Evolutionary conservation across 2,329 filamentous ascomycete genomes (phyloP).

Genomic region (Aaosphaeria arxii): DNA sequence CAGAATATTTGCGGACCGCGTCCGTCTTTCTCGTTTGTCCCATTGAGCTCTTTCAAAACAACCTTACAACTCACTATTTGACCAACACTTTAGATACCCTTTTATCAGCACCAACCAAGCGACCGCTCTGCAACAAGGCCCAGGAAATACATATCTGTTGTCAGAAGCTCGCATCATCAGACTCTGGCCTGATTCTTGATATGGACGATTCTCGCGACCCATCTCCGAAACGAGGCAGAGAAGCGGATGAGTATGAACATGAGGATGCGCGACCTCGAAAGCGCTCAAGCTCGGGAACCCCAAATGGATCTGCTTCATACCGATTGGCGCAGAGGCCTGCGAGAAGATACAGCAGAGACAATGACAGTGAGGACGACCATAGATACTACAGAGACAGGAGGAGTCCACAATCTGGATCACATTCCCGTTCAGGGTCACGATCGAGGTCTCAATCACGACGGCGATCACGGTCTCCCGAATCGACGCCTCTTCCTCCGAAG

Average conservation of each 20-base stretch:
- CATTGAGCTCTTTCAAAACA: too few relatives aligned
- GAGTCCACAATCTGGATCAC: constrained; percentile 9
- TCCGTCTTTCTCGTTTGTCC: not conserved
- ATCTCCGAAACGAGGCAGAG: constrained; percentile 29
- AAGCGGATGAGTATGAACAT: constrained; percentile 24
- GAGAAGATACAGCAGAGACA: constrained; percentile 27
- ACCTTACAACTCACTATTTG: too few relatives aligned
- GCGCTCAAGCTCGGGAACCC: constrained; percentile 29
- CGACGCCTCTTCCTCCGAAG: constrained; percentile 45
- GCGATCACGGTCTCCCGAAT: constrained; percentile 11
- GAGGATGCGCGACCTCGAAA: constrained; percentile 24
- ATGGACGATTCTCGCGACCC: constrained; percentile 18
- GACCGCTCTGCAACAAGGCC: too few relatives aligned
- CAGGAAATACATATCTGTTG: not conserved
- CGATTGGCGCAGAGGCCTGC: constrained; percentile 32
- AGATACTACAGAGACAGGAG: constrained; percentile 22
- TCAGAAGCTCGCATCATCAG: not conserved
- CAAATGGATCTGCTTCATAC: constrained; percentile 24
- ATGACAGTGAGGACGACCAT: constrained; percentile 28
- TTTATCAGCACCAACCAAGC: too few relatives aligned
- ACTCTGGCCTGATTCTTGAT: not conserved
- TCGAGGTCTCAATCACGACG: constrained; percentile 16
- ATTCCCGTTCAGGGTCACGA: constrained; percentile 11
- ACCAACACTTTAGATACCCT: too few relatives aligned
- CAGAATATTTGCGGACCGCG: not conserved